Percentiles rank a stretch among this genome's conserved stretches.
phyloP scores from a whole-genome alignment of 1,139 yeast species.

The Candida sp. region DNA sequence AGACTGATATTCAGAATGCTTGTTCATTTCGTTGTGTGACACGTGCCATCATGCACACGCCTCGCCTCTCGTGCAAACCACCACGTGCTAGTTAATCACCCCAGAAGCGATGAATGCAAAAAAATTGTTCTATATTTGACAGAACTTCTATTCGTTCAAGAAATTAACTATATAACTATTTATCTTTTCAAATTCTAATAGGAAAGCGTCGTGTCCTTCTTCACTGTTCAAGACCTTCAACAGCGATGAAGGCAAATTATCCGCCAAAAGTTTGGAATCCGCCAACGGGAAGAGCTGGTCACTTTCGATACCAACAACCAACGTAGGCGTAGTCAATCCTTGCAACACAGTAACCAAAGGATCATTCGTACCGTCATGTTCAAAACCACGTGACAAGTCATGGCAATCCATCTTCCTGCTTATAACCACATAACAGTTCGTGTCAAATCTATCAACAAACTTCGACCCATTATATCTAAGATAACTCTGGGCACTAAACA shows the following conservation, averaged over 20 bases:
- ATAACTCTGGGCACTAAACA: slow-evolving; percentile 75
- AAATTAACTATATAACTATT: slow-evolving; percentile 34
- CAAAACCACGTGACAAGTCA: slow-evolving; percentile 78
- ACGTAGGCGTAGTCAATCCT: slow-evolving; percentile 70
- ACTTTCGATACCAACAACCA: slow-evolving; percentile 87
- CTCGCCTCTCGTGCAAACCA: too few relatives aligned
- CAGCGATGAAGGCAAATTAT: slow-evolving; percentile 68
- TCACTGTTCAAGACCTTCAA: slow-evolving; percentile 82
- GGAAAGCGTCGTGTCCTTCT: slow-evolving; percentile 98
- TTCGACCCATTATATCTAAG: slow-evolving; percentile 93
- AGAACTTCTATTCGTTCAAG: not conserved
- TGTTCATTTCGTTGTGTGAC: too few relatives aligned
- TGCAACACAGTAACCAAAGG: slow-evolving; percentile 47
- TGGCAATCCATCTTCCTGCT: slow-evolving; percentile 95
- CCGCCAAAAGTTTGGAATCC: slow-evolving; percentile 87
- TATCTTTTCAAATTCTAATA: slow-evolving; percentile 85
- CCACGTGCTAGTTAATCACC: too few relatives aligned
- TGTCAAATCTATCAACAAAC: slow-evolving; percentile 89
- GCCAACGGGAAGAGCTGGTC: slow-evolving; percentile 93
- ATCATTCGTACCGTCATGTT: slow-evolving; percentile 27
- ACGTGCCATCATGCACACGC: too few relatives aligned
- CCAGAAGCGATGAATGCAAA: too few relatives aligned
- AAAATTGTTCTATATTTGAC: not conserved
- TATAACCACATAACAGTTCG: slow-evolving; percentile 94
- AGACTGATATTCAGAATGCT: too few relatives aligned